phyloP scores from a whole-genome alignment of 805 yeast genomes.

The Kodamaea leandrae region DNA sequence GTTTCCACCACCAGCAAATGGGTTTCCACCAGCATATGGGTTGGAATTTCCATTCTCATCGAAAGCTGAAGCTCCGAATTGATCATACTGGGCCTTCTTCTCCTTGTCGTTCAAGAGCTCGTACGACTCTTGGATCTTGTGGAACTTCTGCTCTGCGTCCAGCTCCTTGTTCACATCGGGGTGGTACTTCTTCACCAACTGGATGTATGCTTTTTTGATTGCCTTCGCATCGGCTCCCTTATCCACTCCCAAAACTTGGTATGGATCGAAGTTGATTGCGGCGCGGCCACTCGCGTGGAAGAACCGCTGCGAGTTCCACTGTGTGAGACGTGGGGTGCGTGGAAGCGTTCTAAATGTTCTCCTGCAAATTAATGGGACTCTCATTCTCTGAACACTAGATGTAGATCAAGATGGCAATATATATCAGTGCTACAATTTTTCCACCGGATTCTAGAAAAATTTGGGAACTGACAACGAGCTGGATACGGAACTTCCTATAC shows the following conservation, averaged over 20 bases:
- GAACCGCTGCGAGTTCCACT: neutral
- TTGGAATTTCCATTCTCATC: conserved; percentile 56
- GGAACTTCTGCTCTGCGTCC: conserved; percentile 85
- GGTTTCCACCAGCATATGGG: conserved; percentile 44
- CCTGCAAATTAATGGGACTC: neutral
- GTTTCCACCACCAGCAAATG: conserved; percentile 40
- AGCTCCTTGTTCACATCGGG: conserved; percentile 95
- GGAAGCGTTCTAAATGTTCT: conserved; percentile 1
- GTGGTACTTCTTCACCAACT: conserved; percentile 89
- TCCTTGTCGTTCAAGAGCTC: conserved; percentile 84
- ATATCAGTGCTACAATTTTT: conserved; percentile 1
- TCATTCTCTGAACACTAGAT: neutral
- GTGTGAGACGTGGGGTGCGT: neutral
- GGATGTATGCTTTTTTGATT: conserved; percentile 91
- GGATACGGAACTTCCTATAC: too few species aligned
- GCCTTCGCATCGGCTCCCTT: conserved; percentile 71
- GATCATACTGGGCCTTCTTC: conserved; percentile 87
- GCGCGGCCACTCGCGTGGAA: neutral
- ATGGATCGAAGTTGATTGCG: conserved; percentile 64
- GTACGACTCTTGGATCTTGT: conserved; percentile 90
- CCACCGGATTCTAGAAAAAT: conserved; percentile 10
- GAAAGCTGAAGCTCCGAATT: conserved; percentile 85
- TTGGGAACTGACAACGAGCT: too few species aligned
- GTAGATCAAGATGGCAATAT: neutral
- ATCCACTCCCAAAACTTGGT: conserved; percentile 75